Percentiles rank a stretch among this genome's conserved stretches.
phyloP scores from a whole-genome alignment of 1,284 basidiomycete genomes.

The Moesziomyces sp. region DNA sequence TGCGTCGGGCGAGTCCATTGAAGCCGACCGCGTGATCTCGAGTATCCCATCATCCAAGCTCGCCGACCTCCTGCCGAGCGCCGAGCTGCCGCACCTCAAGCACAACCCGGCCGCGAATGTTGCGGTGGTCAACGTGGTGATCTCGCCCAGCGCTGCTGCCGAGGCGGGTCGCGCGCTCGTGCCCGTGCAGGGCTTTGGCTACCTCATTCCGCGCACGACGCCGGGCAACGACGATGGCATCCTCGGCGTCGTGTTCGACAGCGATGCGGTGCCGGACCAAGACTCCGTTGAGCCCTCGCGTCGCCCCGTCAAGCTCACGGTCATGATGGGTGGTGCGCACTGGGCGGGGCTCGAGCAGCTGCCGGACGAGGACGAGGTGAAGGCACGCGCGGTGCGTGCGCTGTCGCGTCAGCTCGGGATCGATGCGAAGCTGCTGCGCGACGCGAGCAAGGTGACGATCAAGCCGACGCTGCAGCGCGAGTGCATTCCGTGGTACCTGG shows the following conservation, averaged over 20 bases:
- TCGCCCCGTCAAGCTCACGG: constrained; percentile 77
- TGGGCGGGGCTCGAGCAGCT: constrained; percentile 71
- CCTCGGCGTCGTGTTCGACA: constrained; percentile 75
- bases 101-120: constrained; percentile 66
- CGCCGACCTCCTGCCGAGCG: constrained; percentile 19
- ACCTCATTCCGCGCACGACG: constrained; percentile 84
- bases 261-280: constrained; percentile 68
- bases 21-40: constrained; percentile 68
- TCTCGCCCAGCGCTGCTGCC: constrained; percentile 73
- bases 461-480: constrained; percentile 73
- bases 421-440: constrained; percentile 26
- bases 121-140: constrained; percentile 61
- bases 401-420: constrained; percentile 54
- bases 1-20: constrained; percentile 15
- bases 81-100: constrained; percentile 68
- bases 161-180: constrained; percentile 76
- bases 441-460: constrained; percentile 44
- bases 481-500: constrained; percentile 85
- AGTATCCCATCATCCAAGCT: constrained; percentile 51
- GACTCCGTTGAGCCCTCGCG: constrained; percentile 21
- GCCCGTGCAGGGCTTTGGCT: constrained; percentile 88
- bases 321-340: constrained; percentile 86
- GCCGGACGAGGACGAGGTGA: constrained; percentile 66
- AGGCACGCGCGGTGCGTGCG: constrained; percentile 45
- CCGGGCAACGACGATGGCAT: constrained; percentile 70